phyloP scores from a whole-genome alignment of 805 yeast genomes.

The Debaryomyces castellii region DNA sequence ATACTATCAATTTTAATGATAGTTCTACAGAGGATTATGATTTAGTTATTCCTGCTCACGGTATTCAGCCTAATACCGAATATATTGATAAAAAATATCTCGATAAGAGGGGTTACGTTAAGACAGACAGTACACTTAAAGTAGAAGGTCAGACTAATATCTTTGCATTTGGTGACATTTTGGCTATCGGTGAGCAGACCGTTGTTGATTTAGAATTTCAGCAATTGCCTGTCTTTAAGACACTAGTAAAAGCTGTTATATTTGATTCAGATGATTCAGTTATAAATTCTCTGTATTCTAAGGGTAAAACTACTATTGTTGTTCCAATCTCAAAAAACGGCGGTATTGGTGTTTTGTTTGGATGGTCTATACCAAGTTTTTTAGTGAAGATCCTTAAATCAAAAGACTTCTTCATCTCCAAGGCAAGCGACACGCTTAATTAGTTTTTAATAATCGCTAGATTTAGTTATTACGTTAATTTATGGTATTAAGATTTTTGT shows the following conservation, averaged over 20 bases:
- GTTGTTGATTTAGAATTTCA: slow-evolving; percentile 24
- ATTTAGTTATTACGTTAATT: too few relatives aligned
- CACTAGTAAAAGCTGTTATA: slow-evolving; percentile 11
- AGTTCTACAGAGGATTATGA: slow-evolving; percentile 22
- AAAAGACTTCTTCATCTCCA: slow-evolving; percentile 25
- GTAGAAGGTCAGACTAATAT: slow-evolving; percentile 26
- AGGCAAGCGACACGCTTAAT: slow-evolving; percentile 17
- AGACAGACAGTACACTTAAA: slow-evolving; percentile 24
- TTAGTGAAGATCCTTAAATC: slow-evolving; percentile 25
- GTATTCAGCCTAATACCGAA: slow-evolving; percentile 30
- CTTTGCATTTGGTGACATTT: slow-evolving; percentile 36
- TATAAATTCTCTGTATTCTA: slow-evolving; percentile 11
- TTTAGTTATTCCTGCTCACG: slow-evolving; percentile 26
- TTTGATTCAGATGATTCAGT: slow-evolving; percentile 9
- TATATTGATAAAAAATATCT: slow-evolving; percentile 23
- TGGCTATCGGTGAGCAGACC: slow-evolving; percentile 19
- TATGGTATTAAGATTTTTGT: too few relatives aligned
- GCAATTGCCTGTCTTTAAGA: slow-evolving; percentile 17
- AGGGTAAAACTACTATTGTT: slow-evolving; percentile 12
- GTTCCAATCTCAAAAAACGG: slow-evolving; percentile 35
- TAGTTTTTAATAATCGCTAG: not conserved
- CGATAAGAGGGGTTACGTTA: slow-evolving; percentile 27
- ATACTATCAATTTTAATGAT: slow-evolving; percentile 11
- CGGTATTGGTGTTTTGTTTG: slow-evolving; percentile 35
- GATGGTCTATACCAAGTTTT: slow-evolving; percentile 28